Base-by-base conservation (phyloP, 352 stramenopile species). In the Phytophthora boehmeriae region DNA sequence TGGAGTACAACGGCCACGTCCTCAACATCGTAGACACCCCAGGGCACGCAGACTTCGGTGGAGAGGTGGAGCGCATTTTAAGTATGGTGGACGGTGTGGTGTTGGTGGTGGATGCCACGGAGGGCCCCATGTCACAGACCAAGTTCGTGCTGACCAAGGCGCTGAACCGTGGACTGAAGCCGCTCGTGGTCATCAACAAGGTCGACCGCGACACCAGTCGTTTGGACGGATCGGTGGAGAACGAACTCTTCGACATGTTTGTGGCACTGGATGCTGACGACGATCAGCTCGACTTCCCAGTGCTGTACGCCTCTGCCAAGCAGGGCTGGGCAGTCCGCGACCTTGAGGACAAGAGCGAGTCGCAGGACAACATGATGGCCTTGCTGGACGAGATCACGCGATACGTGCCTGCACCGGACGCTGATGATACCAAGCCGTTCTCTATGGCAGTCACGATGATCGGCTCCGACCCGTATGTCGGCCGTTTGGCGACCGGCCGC, bases 151-250 rank as follows among this genome's bases (percentile, higher is more conserved):
- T 99, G n/a, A 96, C 80, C 32, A 97, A 99, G 69, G 97, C 97
- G 34, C 78, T 99, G 19, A 88, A 93, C 48, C 74, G 88, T 17
- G 92, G 92, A 25, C 70, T 99, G 3, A 95, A 96, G 68, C 95
- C 96, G 14, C 76, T 99, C 9, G 96, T 99, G 17, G 95, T 99
- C 17, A 85, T 99, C 50, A 99, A 99, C 85, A 99, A 99, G 84
- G 94, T 98, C 30, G 97, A 99, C 74, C 86, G 96, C 22, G 71
- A 92, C 27, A 97, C 96, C 27, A 93, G 86, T 22, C 82, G 95
- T 17, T 74, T 90, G 27, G 96, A 97, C 54, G 86, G 86, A 19
- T 94, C 98, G 50, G 97, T 98, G 28, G 96, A 99, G 81, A 96
- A 98, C 65, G 91, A 99, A 66, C 75, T 99, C 10, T 97, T 99